Percentiles rank a stretch among this genome's conserved stretches.
phyloP scores from a whole-genome alignment of 768 basidiomycete genomes.

The Psilocybe cubensis region DNA sequence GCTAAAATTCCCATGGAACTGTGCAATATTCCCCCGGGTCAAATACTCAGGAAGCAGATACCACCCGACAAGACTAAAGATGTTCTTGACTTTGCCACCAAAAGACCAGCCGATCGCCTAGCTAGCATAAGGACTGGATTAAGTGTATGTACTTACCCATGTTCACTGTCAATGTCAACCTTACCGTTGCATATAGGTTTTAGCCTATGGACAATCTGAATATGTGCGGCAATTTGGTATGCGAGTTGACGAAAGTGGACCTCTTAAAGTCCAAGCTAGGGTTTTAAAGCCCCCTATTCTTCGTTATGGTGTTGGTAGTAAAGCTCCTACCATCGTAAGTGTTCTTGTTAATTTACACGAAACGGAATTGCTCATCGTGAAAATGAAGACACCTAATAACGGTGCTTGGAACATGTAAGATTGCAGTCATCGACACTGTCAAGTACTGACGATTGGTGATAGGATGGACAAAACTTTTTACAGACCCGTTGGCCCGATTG shows the following conservation, averaged over 20 bases:
- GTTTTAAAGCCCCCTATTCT: slow-evolving; percentile 67
- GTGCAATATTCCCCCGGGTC: slow-evolving; percentile 65
- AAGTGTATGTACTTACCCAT: slow-evolving; percentile 35
- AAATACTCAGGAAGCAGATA: slow-evolving; percentile 75
- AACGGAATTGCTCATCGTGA: too few relatives aligned
- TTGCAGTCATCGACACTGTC: background rate
- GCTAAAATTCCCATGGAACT: slow-evolving; percentile 72
- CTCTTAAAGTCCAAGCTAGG: slow-evolving; percentile 63
- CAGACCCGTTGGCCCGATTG: slow-evolving; percentile 49
- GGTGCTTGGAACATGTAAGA: slow-evolving; percentile 81
- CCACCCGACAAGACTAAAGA: slow-evolving; percentile 71
- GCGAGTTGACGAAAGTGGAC: slow-evolving; percentile 54
- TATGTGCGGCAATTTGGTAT: slow-evolving; percentile 79
- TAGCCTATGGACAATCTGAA: slow-evolving; percentile 74
- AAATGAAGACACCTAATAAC: slow-evolving; percentile 63
- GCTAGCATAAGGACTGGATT: slow-evolving; percentile 60
- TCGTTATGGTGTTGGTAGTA: slow-evolving; percentile 63
- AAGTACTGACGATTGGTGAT: background rate
- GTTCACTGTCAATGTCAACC: background rate
- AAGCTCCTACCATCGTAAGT: slow-evolving; percentile 60
- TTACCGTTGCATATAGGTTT: slow-evolving; percentile 39
- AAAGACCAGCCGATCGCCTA: slow-evolving; percentile 63
- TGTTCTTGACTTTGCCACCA: slow-evolving; percentile 73
- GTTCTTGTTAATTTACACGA: too few relatives aligned
- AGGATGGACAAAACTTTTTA: slow-evolving; percentile 79